Percentiles rank a stretch among this genome's conserved stretches.
phyloP scores from a whole-genome alignment of 2,329 filamentous ascomycete species.

The Onygenales sp. region DNA sequence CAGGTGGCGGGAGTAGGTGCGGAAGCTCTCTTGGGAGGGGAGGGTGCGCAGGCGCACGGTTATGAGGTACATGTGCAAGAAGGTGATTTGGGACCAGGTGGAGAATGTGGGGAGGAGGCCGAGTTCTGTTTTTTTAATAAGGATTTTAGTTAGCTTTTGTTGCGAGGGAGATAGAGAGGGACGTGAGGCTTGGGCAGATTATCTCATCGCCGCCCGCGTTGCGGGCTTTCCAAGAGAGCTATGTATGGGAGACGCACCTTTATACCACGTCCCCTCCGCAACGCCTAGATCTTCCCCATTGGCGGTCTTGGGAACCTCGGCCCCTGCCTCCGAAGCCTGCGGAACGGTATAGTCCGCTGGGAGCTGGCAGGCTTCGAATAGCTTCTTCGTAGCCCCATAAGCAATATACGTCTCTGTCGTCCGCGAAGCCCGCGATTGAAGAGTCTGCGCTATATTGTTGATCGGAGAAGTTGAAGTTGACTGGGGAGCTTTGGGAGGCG shows the following conservation, averaged over 20 bases:
- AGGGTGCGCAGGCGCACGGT: slow-evolving; percentile 75
- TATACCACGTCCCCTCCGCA: slow-evolving; percentile 70
- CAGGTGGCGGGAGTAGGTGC: slow-evolving; percentile 78
- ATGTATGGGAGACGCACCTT: slow-evolving; percentile 42
- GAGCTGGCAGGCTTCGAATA: slow-evolving; percentile 65
- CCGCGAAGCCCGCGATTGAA: slow-evolving; percentile 26
- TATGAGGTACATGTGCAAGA: slow-evolving; percentile 91
- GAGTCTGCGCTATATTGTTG: slow-evolving; percentile 20
- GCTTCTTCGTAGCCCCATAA: slow-evolving; percentile 65
- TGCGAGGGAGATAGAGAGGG: too few species aligned
- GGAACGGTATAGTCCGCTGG: slow-evolving; percentile 71
- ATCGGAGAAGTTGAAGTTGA: slow-evolving; percentile 13
- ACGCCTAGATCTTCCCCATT: slow-evolving; percentile 76
- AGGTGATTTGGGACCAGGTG: slow-evolving; percentile 92
- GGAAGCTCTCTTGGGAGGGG: slow-evolving; percentile 53
- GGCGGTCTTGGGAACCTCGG: slow-evolving; percentile 58
- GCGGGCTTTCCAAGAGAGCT: neutral
- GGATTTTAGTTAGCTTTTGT: neutral
- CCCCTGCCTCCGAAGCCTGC: slow-evolving; percentile 55
- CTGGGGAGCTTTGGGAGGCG: neutral
- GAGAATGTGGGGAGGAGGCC: slow-evolving; percentile 78
- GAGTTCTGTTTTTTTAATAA: slow-evolving; percentile 47
- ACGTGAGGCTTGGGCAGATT: too few species aligned
- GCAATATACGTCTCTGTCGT: slow-evolving; percentile 63
- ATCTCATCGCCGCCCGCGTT: neutral